These are phyloP conservation scores for Stemphylium beticola DNA, from an alignment of 2,329 filamentous ascomycete species.

Conservation along the genomic window DNA sequence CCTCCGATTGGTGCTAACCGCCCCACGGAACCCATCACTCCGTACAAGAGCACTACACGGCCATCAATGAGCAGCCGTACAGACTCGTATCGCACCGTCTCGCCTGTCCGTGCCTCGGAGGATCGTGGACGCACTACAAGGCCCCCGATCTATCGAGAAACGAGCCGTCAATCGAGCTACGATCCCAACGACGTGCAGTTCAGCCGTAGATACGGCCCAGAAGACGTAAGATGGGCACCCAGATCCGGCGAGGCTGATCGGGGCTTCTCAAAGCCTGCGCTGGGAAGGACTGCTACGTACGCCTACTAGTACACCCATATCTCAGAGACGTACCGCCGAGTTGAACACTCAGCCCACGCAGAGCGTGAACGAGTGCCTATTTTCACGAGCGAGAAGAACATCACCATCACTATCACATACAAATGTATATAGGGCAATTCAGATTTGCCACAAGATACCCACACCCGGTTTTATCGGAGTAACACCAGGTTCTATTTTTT, in stretches of 20 bases:
- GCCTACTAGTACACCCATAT: conserved; percentile 32
- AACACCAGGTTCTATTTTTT: conserved; percentile 7
- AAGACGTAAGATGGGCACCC: conserved; percentile 46
- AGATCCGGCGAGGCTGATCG: conserved; percentile 30
- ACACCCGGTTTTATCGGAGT: background rate
- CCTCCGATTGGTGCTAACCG: conserved; percentile 45
- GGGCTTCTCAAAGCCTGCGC: conserved; percentile 32
- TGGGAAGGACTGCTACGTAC: conserved; percentile 36
- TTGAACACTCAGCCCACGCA: no score
- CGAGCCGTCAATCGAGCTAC: conserved; percentile 39
- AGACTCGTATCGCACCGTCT: conserved; percentile 32
- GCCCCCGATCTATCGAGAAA: conserved; percentile 35
- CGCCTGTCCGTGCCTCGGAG: conserved; percentile 24
- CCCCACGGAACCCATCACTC: conserved; percentile 22
- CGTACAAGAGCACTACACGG: conserved; percentile 17
- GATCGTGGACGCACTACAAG: conserved; percentile 34
- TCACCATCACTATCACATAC: background rate
- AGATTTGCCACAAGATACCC: conserved; percentile 12
- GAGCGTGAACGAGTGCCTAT: no score
- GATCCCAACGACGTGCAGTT: conserved; percentile 42
- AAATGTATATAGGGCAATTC: conserved; percentile 8
- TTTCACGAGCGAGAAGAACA: background rate
- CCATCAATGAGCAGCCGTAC: conserved; percentile 29
- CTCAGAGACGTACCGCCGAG: background rate
- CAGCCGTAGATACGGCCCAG: conserved; percentile 37